A percentile compares a stretch with the other conserved stretches of the same genome.
Evolutionary conservation across 1,139 yeast species (phyloP).

Genomic region (Yamadazyma diddensiae): DNA sequence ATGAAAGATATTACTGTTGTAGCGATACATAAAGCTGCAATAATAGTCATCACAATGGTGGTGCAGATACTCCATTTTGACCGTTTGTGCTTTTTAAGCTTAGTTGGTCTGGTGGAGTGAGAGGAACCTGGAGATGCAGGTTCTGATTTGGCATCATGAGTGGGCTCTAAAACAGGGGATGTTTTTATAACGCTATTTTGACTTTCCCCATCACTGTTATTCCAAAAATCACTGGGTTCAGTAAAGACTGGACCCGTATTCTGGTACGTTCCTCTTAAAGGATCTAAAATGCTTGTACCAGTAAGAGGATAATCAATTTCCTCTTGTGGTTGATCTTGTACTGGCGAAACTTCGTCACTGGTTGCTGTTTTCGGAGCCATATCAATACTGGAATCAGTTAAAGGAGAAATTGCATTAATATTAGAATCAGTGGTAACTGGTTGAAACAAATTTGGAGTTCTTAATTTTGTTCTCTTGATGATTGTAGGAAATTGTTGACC

Average conservation of each 20-base stretch:
- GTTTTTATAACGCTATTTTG: no score
- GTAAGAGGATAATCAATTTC: slow-evolving; percentile 2
- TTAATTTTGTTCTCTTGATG: slow-evolving; percentile 6
- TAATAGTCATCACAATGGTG: neutral
- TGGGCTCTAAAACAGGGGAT: no score
- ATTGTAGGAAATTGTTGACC: slow-evolving; percentile 16
- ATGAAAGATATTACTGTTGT: neutral
- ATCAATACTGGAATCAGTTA: neutral
- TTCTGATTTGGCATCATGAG: no score
- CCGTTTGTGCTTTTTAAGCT: no score
- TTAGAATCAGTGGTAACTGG: neutral
- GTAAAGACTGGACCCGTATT: slow-evolving; percentile 9
- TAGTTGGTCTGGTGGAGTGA: no score
- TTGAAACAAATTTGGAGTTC: neutral
- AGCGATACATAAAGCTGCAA: neutral
- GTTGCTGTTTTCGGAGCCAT: no score
- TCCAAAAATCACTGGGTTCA: slow-evolving; percentile 14
- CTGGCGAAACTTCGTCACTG: no score
- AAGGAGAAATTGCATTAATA: slow-evolving; percentile 4
- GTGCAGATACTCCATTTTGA: no score
- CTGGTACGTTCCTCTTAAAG: slow-evolving; percentile 11
- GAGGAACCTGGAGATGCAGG: no score
- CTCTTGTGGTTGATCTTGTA: neutral
- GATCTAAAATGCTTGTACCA: slow-evolving; percentile 11
- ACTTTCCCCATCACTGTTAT: no score